Evolutionary conservation across 2,329 filamentous ascomycete genomes (phyloP).

Genomic region (Xylariaceae sp.): DNA sequence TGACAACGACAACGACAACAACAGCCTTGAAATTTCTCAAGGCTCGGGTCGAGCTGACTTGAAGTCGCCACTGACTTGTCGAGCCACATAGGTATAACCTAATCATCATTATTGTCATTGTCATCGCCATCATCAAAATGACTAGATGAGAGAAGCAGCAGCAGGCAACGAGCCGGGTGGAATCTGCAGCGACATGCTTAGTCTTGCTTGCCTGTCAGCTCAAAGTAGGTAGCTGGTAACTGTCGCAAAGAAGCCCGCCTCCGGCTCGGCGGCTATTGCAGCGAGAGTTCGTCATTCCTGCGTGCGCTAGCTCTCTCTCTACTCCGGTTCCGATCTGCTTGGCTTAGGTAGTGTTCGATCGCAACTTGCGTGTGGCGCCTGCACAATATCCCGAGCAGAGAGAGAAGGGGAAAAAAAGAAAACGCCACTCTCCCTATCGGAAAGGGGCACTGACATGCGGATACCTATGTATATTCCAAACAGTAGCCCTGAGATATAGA

Average conservation of each 20-base stretch:
- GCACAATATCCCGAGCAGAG: slow-evolving; percentile 35
- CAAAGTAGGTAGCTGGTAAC: not conserved
- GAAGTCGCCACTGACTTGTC: not conserved
- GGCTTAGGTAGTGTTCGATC: slow-evolving; percentile 30
- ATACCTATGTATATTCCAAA: slow-evolving; percentile 26
- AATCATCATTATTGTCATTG: too few relatives aligned
- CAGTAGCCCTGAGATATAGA: slow-evolving; percentile 15
- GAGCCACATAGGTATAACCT: slow-evolving; percentile 2
- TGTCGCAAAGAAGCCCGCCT: not conserved
- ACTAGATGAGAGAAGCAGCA: too few relatives aligned
- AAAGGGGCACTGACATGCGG: slow-evolving; percentile 32
- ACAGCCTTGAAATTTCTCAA: too few relatives aligned
- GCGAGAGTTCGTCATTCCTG: not conserved
- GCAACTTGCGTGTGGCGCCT: slow-evolving; percentile 35
- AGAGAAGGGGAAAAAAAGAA: slow-evolving; percentile 17
- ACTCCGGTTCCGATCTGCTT: slow-evolving; percentile 31
- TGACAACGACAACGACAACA: too few relatives aligned
- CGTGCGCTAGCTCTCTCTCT: slow-evolving; percentile 22
- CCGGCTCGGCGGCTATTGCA: not conserved
- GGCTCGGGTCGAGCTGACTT: not conserved
- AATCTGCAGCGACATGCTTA: slow-evolving; percentile 4
- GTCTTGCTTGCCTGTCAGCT: not conserved
- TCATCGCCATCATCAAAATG: slow-evolving; percentile 15
- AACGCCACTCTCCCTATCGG: slow-evolving; percentile 34
- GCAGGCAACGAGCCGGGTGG: slow-evolving; percentile 7